A percentile compares a stretch with the other conserved stretches of the same genome.
Evolutionary conservation across 805 yeast species (phyloP).

Genomic region (Diddensiella caesifluorescens): DNA sequence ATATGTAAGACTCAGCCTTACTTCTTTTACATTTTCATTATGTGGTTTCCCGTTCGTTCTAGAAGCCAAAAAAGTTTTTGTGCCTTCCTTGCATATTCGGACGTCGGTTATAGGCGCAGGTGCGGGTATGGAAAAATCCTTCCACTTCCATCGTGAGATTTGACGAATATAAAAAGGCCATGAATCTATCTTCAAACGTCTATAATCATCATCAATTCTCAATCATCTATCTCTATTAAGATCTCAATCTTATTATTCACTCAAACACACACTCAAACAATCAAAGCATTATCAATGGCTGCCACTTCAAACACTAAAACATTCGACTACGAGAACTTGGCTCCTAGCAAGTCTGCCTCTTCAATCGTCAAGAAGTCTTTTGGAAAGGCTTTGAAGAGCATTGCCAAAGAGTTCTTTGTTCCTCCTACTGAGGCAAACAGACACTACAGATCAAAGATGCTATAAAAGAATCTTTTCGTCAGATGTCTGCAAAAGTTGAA

Average conservation of each 20-base stretch:
- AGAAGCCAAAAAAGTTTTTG: too few species aligned
- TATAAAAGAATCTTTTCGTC: neutral
- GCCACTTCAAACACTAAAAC: neutral
- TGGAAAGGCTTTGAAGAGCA: constrained; percentile 7
- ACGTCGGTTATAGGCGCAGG: too few species aligned
- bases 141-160: too few species aligned
- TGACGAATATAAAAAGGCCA: neutral
- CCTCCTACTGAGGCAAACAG: constrained; percentile 8
- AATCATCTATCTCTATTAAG: too few species aligned
- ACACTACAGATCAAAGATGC: neutral
- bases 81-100: too few species aligned
- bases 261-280: neutral
- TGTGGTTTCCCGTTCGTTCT: too few species aligned
- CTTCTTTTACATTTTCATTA: too few species aligned
- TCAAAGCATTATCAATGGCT: neutral
- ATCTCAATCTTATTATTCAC: too few species aligned
- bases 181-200: neutral
- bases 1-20: too few species aligned
- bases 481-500: constrained; percentile 26
- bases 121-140: too few species aligned
- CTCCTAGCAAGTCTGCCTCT: constrained; percentile 9
- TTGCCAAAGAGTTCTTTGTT: constrained; percentile 7
- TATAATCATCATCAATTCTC: neutral
- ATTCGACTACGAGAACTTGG: constrained; percentile 1
- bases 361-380: constrained; percentile 10